Evolutionary conservation across 768 basidiomycete species (phyloP).

Genomic region (Lentinula raphanica): DNA sequence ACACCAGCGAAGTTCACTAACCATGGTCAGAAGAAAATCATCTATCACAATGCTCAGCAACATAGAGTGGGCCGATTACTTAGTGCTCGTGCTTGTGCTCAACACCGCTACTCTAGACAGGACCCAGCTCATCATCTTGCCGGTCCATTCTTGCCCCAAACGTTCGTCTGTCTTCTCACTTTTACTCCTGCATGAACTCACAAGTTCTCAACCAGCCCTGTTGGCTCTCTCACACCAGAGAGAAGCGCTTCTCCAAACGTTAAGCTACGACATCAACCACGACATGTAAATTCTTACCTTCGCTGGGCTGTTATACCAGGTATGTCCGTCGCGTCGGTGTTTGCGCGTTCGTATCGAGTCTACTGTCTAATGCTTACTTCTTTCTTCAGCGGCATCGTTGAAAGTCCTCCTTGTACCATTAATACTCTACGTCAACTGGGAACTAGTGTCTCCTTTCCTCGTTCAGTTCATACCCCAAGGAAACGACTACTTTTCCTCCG

Average conservation of each 20-base stretch:
- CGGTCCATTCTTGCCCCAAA: background rate
- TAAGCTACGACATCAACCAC: background rate
- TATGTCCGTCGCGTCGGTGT: conserved; percentile 16
- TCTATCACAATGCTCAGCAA: background rate
- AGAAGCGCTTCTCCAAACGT: background rate
- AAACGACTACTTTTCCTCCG: conserved; percentile 21
- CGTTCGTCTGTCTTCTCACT: background rate
- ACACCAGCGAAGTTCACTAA: no score
- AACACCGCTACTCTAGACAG: background rate
- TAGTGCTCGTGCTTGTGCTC: background rate
- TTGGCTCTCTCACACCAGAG: conserved; percentile 7
- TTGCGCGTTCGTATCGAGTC: background rate
- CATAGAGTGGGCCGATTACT: background rate
- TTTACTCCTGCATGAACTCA: background rate
- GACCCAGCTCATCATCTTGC: background rate
- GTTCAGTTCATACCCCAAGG: background rate
- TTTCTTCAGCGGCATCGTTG: conserved; percentile 38
- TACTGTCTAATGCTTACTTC: no score
- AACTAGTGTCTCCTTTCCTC: conserved; percentile 21
- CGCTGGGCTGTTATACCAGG: conserved; percentile 2
- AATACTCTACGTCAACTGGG: conserved; percentile 40
- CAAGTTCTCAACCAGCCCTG: background rate
- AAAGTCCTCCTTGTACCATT: conserved; percentile 41
- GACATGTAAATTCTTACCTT: background rate
- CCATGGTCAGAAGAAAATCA: background rate